Conservation (phyloP, 1,139 yeast genomes). For the Candida glucosophila region DNA sequence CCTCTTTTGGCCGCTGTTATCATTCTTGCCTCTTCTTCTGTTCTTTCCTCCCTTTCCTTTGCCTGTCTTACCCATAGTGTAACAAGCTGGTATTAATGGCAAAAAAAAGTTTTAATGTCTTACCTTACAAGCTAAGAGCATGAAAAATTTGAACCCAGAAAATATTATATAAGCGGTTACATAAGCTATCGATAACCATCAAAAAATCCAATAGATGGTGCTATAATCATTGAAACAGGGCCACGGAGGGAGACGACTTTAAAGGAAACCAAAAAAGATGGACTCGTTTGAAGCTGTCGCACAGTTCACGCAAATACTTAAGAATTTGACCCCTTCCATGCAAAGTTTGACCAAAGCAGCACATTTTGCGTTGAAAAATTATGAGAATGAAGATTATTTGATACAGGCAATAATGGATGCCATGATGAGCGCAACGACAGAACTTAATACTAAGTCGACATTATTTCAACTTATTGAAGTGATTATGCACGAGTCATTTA, state of each 20-base stretch:
- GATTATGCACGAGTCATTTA: constrained; percentile 32
- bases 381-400: constrained; percentile 62
- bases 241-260: not conserved
- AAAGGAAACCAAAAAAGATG: constrained; percentile 25
- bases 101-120: constrained; percentile 1
- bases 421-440: constrained; percentile 38
- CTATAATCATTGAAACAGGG: no score
- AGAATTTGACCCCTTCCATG: constrained; percentile 54
- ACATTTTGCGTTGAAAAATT: constrained; percentile 49
- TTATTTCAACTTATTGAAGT: constrained; percentile 64
- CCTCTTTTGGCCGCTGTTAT: constrained; percentile 84
- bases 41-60: constrained; percentile 67
- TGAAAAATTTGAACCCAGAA: not conserved
- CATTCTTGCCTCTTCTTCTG: constrained; percentile 99
- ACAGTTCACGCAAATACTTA: constrained; percentile 55
- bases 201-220: not conserved
- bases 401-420: constrained; percentile 64
- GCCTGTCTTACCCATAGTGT: constrained; percentile 43
- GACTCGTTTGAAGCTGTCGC: constrained; percentile 75
- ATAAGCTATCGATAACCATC: not conserved
- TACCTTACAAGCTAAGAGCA: no score
- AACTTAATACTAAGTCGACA: constrained; percentile 56
- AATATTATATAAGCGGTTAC: not conserved
- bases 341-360: constrained; percentile 48
- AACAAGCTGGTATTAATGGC: constrained; percentile 2